Conservation (phyloP, 1,284 basidiomycete species). For the Rugosomyces carneus region DNA sequence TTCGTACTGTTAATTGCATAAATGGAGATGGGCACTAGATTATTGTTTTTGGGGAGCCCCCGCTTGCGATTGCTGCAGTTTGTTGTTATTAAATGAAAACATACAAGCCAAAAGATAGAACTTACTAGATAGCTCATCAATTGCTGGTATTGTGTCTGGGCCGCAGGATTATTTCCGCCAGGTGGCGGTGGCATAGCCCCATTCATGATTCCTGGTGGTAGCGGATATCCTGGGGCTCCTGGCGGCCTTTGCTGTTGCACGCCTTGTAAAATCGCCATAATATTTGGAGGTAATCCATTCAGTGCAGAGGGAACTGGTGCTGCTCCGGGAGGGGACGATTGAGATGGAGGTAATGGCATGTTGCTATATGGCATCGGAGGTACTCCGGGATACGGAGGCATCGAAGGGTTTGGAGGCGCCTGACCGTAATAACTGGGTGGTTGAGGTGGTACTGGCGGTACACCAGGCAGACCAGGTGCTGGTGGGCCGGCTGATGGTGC, state of each 20-base stretch:
- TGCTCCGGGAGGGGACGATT: constrained; percentile 15
- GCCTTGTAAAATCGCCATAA: constrained; percentile 56
- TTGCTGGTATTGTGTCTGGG: constrained; percentile 44
- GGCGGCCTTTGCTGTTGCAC: constrained; percentile 36
- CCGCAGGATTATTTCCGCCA: constrained; percentile 25
- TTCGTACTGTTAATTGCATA: neutral
- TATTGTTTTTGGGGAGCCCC: constrained; percentile 11
- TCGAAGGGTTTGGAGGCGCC: constrained; percentile 27
- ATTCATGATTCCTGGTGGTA: constrained; percentile 34
- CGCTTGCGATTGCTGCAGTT: constrained; percentile 18
- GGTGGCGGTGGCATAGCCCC: constrained; percentile 20
- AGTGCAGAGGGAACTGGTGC: constrained; percentile 25
- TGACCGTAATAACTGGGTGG: constrained; percentile 40
- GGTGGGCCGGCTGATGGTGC: constrained; percentile 29
- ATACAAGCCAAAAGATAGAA: constrained; percentile 1
- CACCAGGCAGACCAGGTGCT: constrained; percentile 21
- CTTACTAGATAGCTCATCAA: constrained; percentile 52
- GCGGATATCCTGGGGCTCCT: constrained; percentile 32
- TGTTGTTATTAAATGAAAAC: neutral
- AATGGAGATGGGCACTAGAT: neutral
- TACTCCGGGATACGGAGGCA: constrained; percentile 28
- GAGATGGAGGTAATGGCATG: constrained; percentile 31
- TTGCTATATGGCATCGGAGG: constrained; percentile 28
- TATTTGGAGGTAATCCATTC: constrained; percentile 49
- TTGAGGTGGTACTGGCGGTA: constrained; percentile 30